Base-by-base conservation (phyloP, 306 rosid species). In the Quercus wislizeni region DNA sequence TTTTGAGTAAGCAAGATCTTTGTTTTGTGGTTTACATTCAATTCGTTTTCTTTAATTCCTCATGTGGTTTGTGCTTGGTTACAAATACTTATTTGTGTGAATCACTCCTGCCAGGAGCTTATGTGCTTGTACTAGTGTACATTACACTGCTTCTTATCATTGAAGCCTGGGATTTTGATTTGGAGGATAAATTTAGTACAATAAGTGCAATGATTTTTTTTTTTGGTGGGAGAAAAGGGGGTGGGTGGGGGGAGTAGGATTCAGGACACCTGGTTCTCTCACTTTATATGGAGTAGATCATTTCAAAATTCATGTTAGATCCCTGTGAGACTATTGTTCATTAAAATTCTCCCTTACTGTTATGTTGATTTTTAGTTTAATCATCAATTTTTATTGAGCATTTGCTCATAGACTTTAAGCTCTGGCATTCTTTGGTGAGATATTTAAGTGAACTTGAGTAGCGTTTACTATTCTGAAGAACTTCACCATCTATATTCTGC, bases 1-100 rank as follows among this genome's bases (percentile, higher is more conserved):
- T 17, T 73, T 73, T 79, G 83, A 79, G 83, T 79, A 79, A 79
- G 78, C 83, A 51, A 15, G 38, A 58, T 79, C 27, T 43, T 46
- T 46, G 52, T 67, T 67, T 35, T 33, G 51, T 67, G 72, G 27
- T 67, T 33, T 69, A 5, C 28, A n/a, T 63, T 20, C n/a, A 14
- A 7, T 35, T 74, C 19, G 5, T 14, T 19, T 67, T 67, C 23
- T 33, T 33, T 67, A 9, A 8, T n/a, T 33, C 25, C 52, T 33
- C 27, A 19, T 67, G 52, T 21, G 33, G 38, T 59, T n/a, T 57
- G 63, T 57, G 63, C 23, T n/a, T n/a, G 21, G 13, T 57, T 20
- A 2, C 14, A 57, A n/a, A 59, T 23, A 23, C 31, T 30, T 30
- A 10, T 30, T 30, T 28, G 11, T 31, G 21, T 28, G 70, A 17